Percentiles rank a stretch among this genome's conserved stretches.
These are phyloP conservation scores for Harrya chromipes DNA, from an alignment of 768 basidiomycete species.

Conservation along the genomic window DNA sequence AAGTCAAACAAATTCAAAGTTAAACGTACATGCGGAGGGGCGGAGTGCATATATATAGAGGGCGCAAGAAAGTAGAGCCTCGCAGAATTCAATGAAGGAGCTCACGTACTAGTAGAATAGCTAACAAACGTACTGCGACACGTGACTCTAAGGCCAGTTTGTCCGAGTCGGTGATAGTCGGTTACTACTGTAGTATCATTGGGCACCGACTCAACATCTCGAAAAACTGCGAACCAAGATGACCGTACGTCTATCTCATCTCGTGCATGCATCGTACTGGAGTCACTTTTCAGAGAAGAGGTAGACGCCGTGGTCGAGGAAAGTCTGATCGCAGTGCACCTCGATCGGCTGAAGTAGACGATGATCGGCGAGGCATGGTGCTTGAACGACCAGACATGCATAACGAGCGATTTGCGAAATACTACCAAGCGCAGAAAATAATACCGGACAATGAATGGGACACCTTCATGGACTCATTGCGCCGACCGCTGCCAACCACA, in stretches of 20 bases:
- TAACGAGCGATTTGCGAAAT: constrained; percentile 63
- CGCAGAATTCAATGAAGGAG: no score
- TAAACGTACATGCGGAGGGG: neutral
- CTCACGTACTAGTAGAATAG: no score
- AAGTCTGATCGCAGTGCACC: constrained; percentile 10
- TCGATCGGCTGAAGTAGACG: constrained; percentile 23
- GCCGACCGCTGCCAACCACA: constrained; percentile 73
- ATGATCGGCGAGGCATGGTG: constrained; percentile 49
- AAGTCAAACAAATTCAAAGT: constrained; percentile 3
- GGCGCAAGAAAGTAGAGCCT: constrained; percentile 23
- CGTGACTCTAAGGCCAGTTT: no score
- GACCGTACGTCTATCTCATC: constrained; percentile 12
- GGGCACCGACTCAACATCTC: neutral
- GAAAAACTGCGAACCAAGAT: constrained; percentile 5
- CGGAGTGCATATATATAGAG: constrained; percentile 19
- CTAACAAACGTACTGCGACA: no score
- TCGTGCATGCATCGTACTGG: neutral
- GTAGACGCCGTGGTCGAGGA: constrained; percentile 14
- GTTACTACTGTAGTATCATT: no score
- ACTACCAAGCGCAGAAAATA: constrained; percentile 76
- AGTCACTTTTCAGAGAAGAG: constrained; percentile 12
- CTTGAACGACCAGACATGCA: constrained; percentile 63
- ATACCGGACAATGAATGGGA: constrained; percentile 81
- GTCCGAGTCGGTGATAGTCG: no score
- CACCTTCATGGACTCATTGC: constrained; percentile 47